Evolutionary conservation across 192 early-diverging fungal species (phyloP), one percentile per base, ranked within the genome.

Genomic region (Coemansia sp.): DNA sequence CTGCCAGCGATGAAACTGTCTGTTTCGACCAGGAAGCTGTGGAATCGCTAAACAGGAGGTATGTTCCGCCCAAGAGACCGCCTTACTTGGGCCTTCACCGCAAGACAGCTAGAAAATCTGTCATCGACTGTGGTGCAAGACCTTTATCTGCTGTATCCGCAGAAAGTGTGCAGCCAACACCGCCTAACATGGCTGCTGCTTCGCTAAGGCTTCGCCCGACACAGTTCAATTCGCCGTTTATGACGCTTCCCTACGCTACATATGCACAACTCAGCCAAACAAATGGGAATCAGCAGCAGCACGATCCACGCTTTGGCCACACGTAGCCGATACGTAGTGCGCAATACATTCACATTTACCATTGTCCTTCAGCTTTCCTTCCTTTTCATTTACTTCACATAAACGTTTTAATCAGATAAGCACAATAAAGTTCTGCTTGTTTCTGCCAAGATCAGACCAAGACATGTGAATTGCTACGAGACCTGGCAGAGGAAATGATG

Each of bases 171-270:
- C 48, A 51, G 16, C 23, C 59, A 18, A 42, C 21, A 25, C 55
- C 55, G 5, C 52, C 8, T 18, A 40, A 52, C 34, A 53, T 34
- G 33, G 39, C 40, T 1, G 42, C 31, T 6, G 56, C 59, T 13
- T 2, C 60, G 35, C 34, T 68, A 18, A 63, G 72, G 33, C 66
- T 72, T 20, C 78, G 72, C 10, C 46, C 72, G 23, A 72, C 73
- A 9, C 78, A 75, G 66, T 75, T 75, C 66, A 81, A 35, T 31
- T 75, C 78, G 35, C 72, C 78, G 26, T 81, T 81, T 45, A 81
- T 68, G n/a, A 81, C 78, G 3, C 65, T 75, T 48, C 78, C 78
- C 6, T 81, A 81, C 42, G 73, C 72, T 42, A 61, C 68, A 10
- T 69, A 72, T 31, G 68, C 66, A 10, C 77, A 79, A 39, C 37